Evolutionary conservation across 2,329 filamentous ascomycete genomes (phyloP).

Genomic region (Ceratocystis harringtonii): DNA sequence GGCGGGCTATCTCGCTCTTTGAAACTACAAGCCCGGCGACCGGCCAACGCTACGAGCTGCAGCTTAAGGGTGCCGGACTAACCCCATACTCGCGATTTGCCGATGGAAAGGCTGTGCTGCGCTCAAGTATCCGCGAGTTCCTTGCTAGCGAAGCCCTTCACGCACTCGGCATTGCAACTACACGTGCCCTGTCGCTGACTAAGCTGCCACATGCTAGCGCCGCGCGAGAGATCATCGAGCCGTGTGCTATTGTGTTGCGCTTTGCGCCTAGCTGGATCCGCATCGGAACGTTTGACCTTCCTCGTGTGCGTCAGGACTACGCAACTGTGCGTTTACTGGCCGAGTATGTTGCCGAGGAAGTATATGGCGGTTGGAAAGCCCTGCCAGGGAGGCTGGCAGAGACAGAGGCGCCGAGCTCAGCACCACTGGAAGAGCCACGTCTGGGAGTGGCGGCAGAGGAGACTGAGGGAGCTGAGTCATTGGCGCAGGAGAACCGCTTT

Average conservation of each 20-base stretch:
- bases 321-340: conserved; percentile 57
- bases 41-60: conserved; percentile 67
- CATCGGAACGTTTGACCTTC: conserved; percentile 91
- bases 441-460: conserved; percentile 41
- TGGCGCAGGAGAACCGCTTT: conserved; percentile 67
- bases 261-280: conserved; percentile 87
- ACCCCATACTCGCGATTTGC: conserved; percentile 95
- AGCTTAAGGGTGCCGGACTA: conserved; percentile 83
- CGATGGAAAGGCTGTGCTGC: conserved; percentile 82
- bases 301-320: conserved; percentile 66
- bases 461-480: conserved; percentile 50
- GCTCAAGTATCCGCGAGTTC: conserved; percentile 88
- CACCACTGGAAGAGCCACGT: conserved; percentile 26
- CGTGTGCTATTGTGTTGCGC: conserved; percentile 79
- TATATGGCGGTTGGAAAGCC: conserved; percentile 76
- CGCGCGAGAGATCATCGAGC: conserved; percentile 64
- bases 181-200: conserved; percentile 70
- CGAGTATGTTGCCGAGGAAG: conserved; percentile 73
- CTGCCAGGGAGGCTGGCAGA: conserved; percentile 48
- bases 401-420: conserved; percentile 31
- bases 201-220: conserved; percentile 60
- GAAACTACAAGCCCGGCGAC: conserved; percentile 65
- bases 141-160: conserved; percentile 81
- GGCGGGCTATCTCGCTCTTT: conserved; percentile 85
- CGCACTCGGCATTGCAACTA: conserved; percentile 72